phyloP scores from a whole-genome alignment of 331 rosid species.

The Prunus yedoensis region DNA sequence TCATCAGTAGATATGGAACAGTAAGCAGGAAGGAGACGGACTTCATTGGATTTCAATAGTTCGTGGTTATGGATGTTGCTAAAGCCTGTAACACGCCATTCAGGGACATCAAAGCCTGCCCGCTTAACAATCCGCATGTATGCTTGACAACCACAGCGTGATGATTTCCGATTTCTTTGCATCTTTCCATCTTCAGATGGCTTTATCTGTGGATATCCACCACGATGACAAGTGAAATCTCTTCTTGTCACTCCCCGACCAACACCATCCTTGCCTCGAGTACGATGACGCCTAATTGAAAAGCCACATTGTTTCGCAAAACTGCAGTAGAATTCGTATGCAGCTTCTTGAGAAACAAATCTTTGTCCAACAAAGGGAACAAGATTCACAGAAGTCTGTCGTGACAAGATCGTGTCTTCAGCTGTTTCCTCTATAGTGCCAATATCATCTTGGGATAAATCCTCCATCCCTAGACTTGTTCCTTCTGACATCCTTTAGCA shows the following conservation, averaged over 20 bases:
- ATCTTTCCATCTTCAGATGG: constrained; percentile 77
- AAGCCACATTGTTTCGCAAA: constrained; percentile 85
- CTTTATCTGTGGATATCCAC: constrained; percentile 81
- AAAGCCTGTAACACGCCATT: constrained; percentile 90
- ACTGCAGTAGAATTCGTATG: constrained; percentile 84
- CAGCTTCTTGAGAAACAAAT: constrained; percentile 85
- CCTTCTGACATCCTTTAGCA: constrained; percentile 56
- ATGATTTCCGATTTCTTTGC: constrained; percentile 83
- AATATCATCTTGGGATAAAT: constrained; percentile 73
- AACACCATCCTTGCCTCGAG: constrained; percentile 90
- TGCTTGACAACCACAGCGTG: constrained; percentile 88
- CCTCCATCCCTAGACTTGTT: constrained; percentile 59
- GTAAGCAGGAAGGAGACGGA: constrained; percentile 58
- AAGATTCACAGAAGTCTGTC: constrained; percentile 78
- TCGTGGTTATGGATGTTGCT: constrained; percentile 80
- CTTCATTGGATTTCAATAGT: constrained; percentile 62
- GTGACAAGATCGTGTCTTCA: constrained; percentile 69
- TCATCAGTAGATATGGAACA: constrained; percentile 79
- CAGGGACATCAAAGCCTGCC: constrained; percentile 79
- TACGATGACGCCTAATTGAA: constrained; percentile 81
- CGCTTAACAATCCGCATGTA: constrained; percentile 80
- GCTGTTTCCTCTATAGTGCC: constrained; percentile 61
- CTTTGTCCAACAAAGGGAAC: constrained; percentile 81
- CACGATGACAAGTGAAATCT: constrained; percentile 88
- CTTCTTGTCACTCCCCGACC: constrained; percentile 89